A percentile compares a stretch with the other conserved stretches of the same genome.
These are phyloP conservation scores for Ramaria sp. DNA, from an alignment of 768 basidiomycete genomes.

Conservation along the genomic window DNA sequence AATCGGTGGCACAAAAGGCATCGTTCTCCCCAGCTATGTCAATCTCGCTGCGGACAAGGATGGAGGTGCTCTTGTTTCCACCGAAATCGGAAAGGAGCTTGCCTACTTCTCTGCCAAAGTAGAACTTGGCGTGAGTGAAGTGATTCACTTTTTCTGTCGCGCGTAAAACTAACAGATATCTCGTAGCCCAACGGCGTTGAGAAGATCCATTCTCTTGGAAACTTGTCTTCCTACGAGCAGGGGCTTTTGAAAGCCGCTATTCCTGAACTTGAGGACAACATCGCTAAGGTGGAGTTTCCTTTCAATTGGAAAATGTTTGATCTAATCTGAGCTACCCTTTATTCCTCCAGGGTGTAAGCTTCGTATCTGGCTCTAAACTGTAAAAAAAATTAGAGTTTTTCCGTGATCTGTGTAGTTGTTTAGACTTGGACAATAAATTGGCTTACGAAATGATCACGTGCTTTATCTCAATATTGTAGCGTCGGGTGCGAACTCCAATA, in stretches of 20 bases:
- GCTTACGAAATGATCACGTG: too few species aligned
- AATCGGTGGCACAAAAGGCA: slow-evolving; percentile 77
- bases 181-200: slow-evolving; percentile 67
- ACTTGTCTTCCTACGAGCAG: slow-evolving; percentile 59
- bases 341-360: slow-evolving; percentile 13
- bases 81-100: slow-evolving; percentile 64
- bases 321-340: neutral
- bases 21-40: slow-evolving; percentile 78
- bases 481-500: too few species aligned
- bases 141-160: neutral
- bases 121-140: slow-evolving; percentile 64
- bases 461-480: too few species aligned
- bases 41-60: slow-evolving; percentile 58
- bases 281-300: slow-evolving; percentile 29
- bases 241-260: slow-evolving; percentile 70
- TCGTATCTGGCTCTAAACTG: slow-evolving; percentile 15
- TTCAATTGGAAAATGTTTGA: neutral
- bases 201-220: slow-evolving; percentile 75
- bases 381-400: neutral
- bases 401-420: neutral
- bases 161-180: slow-evolving; percentile 2
- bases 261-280: slow-evolving; percentile 66
- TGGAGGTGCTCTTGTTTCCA: slow-evolving; percentile 64
- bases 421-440: neutral
- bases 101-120: slow-evolving; percentile 86